phyloP scores from a whole-genome alignment of 495 filamentous ascomycete genomes.

The Penicillium maclennaniae region DNA sequence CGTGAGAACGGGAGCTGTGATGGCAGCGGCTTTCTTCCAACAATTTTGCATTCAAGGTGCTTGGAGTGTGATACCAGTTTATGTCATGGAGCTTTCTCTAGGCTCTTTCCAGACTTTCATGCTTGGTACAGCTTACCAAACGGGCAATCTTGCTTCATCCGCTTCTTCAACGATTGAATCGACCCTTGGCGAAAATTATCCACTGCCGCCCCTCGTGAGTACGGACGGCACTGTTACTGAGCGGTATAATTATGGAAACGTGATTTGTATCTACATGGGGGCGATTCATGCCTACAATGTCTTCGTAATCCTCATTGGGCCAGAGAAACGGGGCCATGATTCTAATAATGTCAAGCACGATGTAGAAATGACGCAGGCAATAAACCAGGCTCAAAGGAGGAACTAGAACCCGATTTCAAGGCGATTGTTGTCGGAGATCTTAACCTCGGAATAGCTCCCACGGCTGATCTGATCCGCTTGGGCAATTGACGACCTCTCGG shows the following conservation, averaged over 20 bases:
- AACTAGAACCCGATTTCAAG: too few relatives aligned
- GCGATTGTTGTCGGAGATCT: too few relatives aligned
- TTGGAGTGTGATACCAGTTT: background rate
- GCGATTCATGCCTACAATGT: background rate
- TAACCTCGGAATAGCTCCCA: too few relatives aligned
- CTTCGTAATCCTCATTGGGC: background rate
- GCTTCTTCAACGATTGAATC: background rate
- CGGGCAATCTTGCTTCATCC: background rate
- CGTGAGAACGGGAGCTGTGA: background rate
- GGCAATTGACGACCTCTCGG: too few relatives aligned
- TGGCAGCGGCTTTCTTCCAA: background rate
- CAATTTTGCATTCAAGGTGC: background rate
- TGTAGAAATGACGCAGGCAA: too few relatives aligned
- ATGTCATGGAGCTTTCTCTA: background rate
- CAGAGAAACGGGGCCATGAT: background rate
- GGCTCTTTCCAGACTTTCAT: background rate
- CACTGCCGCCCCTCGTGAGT: background rate
- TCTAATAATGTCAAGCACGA: too few relatives aligned
- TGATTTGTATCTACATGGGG: background rate
- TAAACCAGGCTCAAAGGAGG: too few relatives aligned
- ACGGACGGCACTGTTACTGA: background rate
- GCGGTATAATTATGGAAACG: background rate
- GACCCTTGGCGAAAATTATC: background rate
- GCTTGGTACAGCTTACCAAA: background rate
- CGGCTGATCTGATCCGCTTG: too few relatives aligned